Evolutionary conservation across 352 stramenopile genomes (phyloP).

Genomic region (Globisporangium nunn): DNA sequence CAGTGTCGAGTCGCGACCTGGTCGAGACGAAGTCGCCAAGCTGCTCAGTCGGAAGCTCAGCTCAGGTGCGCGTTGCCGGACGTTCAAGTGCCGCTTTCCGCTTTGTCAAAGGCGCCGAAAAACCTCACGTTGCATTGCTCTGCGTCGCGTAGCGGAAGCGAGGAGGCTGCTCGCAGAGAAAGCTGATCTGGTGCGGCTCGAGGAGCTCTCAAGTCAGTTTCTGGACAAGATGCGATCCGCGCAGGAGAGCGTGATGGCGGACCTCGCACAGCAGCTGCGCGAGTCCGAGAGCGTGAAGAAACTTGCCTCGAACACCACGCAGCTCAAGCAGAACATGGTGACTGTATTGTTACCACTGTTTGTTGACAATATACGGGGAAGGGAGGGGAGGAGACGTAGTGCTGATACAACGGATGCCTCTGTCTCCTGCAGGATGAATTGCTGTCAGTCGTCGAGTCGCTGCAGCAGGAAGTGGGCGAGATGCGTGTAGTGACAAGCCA

Average conservation of each 20-base stretch:
- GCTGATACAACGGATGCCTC: too few species aligned
- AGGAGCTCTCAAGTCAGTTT: conserved; percentile 27
- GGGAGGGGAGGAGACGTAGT: too few species aligned
- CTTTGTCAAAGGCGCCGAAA: neutral
- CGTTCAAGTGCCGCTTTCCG: neutral
- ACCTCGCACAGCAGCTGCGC: conserved; percentile 17
- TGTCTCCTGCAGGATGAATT: conserved; percentile 23
- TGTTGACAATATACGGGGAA: too few species aligned
- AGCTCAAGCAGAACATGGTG: conserved; percentile 44
- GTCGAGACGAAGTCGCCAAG: conserved; percentile 23
- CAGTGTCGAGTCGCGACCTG: conserved; percentile 16
- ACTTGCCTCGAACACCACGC: conserved; percentile 19
- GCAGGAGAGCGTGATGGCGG: conserved; percentile 19
- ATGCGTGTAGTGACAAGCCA: conserved; percentile 20
- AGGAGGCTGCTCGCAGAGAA: conserved; percentile 36
- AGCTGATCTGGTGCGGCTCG: conserved; percentile 18
- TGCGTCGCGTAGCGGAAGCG: conserved; percentile 18
- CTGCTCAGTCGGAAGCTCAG: conserved; percentile 38
- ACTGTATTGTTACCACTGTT: neutral
- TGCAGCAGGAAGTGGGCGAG: conserved; percentile 28
- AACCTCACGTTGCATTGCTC: too few species aligned
- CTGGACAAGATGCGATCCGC: conserved; percentile 20
- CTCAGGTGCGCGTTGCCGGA: conserved; percentile 17
- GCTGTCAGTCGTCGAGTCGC: conserved; percentile 33
- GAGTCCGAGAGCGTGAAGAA: conserved; percentile 6